Percentiles rank a stretch among this genome's conserved stretches.
phyloP scores from a whole-genome alignment of 257 asterid species.

The Echium plantagineum region DNA sequence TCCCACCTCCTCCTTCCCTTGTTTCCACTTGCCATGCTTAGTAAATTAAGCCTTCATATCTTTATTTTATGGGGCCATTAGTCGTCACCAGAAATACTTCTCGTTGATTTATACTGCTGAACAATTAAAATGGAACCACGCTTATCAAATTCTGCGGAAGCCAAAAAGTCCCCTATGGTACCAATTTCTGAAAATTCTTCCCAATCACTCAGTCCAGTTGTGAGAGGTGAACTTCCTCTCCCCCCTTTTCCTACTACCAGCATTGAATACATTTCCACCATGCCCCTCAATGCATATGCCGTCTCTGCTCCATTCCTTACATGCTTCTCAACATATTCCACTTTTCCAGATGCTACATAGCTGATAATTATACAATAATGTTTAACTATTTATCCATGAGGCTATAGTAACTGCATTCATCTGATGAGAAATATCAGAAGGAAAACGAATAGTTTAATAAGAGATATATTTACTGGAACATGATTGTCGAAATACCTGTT shows the following conservation, averaged over 20 bases:
- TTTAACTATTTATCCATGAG: not conserved
- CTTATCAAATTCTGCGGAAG: slow-evolving; percentile 83
- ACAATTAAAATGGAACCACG: slow-evolving; percentile 82
- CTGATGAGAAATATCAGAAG: not conserved
- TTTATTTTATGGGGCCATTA: slow-evolving; percentile 9
- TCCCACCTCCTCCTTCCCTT: too few relatives aligned
- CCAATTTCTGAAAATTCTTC: slow-evolving; percentile 99
- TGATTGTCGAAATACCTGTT: slow-evolving; percentile 40
- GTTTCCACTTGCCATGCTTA: not conserved
- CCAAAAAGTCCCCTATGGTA: slow-evolving; percentile 86
- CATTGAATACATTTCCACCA: slow-evolving; percentile 92
- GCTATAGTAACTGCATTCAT: not conserved
- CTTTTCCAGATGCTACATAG: slow-evolving; percentile 82
- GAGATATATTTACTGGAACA: not conserved
- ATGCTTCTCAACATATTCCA: slow-evolving; percentile 81
- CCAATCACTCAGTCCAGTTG: slow-evolving; percentile 94
- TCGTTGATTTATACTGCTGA: slow-evolving; percentile 66
- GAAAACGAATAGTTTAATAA: not conserved
- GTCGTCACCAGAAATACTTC: slow-evolving; percentile 17
- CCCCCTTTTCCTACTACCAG: slow-evolving; percentile 82
- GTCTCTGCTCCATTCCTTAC: slow-evolving; percentile 77
- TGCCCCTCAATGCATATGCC: slow-evolving; percentile 64
- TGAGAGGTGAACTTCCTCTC: slow-evolving; percentile 48
- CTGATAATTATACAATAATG: slow-evolving; percentile 17
- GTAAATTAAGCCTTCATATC: too few relatives aligned